Conservation (phyloP, 2,329 filamentous ascomycete genomes). For the Endothia cerciana region DNA sequence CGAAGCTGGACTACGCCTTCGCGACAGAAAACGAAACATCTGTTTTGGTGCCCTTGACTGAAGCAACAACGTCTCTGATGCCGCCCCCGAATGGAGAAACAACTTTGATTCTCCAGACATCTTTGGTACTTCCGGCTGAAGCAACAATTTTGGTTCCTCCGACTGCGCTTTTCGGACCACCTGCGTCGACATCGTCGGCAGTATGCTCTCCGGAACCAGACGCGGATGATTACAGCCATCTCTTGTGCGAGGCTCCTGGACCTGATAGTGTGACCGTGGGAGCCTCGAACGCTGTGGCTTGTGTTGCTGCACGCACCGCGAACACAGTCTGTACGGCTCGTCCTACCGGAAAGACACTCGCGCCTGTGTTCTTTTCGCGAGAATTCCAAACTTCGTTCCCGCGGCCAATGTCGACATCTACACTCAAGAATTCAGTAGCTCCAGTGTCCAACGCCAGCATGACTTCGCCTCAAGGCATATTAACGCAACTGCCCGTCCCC, state of each 20-base stretch:
- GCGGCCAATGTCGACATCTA: not conserved
- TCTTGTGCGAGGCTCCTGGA: not conserved
- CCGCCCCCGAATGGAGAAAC: not conserved
- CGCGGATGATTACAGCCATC: not conserved
- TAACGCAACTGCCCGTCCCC: too few relatives aligned
- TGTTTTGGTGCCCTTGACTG: not conserved
- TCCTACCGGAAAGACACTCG: not conserved
- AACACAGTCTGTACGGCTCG: not conserved
- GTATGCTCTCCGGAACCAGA: not conserved
- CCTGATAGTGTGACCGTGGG: not conserved
- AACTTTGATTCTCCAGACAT: not conserved
- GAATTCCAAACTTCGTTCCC: not conserved
- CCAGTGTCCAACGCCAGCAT: not conserved
- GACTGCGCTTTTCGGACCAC: not conserved
- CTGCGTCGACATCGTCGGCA: not conserved
- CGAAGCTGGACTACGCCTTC: not conserved
- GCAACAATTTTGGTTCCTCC: not conserved
- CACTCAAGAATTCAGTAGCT: not conserved
- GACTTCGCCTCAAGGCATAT: too few relatives aligned
- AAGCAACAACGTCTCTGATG: not conserved
- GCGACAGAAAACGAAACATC: not conserved
- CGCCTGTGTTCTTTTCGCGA: not conserved
- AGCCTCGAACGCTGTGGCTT: not conserved
- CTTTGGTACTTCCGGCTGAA: not conserved
- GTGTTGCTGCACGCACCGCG: not conserved